Evolutionary conservation across 2,329 filamentous ascomycete genomes (phyloP), one percentile per base, ranked within the genome.

Genomic region (Cladorrhinum sp.): DNA sequence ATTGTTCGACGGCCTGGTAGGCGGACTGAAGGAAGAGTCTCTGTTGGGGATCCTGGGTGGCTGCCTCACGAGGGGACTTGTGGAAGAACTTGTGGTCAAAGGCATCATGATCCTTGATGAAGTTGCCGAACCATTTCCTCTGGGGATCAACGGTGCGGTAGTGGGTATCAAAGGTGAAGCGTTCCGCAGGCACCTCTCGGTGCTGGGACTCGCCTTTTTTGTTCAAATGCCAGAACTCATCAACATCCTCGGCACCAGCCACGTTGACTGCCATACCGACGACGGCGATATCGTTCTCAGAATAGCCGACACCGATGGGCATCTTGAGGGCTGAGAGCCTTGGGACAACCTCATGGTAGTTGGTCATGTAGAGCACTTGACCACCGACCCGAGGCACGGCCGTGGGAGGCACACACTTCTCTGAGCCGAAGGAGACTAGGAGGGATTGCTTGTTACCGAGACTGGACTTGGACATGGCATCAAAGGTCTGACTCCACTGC

Each of bases 71-170:
- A 1, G 73, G 66, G 16, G 64, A 73, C 16, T 72, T 74, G 21
- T 72, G 71, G 68, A 79, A 80, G 69, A 79, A 79, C 0, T 66
- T 59, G 24, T 74, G 67, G 63, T 80, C 77, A 57, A 77, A 78
- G 1, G 59, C 58, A 36, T 70, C 69, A 12, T 55, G 26, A 30
- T 65, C 64, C 21, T 59, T 50, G 3, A 72, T 20, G 18, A 71
- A 68, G 59, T 70, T 71, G 23, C 63, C 71, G 39, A 55, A 71
- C 57, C 69, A 73, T 48, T 65, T 70, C 14, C 67, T 65, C 8
- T 48, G 14, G 0, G 53, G 20, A 21, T 70, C 62, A 24, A 57
- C 52, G 18, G 66, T 65, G 10, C 65, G 60, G 52, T n/a, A 64
- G 64, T 16, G 66, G 65, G n/a, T 60, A 69, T n/a, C 61, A 9